Base-by-base conservation (phyloP, 106 monocot genomes). In the Apostasia ramifera region DNA sequence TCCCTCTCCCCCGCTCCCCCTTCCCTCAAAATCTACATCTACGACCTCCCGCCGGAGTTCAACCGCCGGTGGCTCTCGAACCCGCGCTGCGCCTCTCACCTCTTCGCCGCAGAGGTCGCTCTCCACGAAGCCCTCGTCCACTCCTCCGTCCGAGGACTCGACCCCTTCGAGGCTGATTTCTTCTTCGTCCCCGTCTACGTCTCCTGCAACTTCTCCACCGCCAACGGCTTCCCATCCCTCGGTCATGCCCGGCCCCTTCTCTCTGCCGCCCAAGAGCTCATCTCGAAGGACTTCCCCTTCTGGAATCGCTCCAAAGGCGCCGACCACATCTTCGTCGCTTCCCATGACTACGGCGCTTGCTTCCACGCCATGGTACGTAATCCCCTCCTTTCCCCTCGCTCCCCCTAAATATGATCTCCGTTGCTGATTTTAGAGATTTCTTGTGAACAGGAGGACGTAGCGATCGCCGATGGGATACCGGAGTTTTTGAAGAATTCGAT, bases 151-250 rank as follows among this genome's bases (percentile, higher is more conserved):
- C 74, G 76, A 43, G 74, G 85, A 4, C 10, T 72, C 4, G 66
- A 85, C 67, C 87, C 89, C 2, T 5, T 44, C 10, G 79, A 77
- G 5, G 92, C 97, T 39, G 79, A 92, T 71, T 78, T 87, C 73
- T 92, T 97, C 87, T 85, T 89, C 73, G 83, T 92, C 72, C 92
- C 97, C 40, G 89, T 90, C 63, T 97, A 97, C 71, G 89, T 97
- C 57, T 89, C 97, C 72, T 92, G 97, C 89, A 92, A 97, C 74
- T 97, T 97, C 76, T 79, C 79, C 72, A 92, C 92, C 9, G 4
- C 66, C 47, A 97, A 86, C 44, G 97, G 92, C 4, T 89, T 92
- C 84, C 92, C 97, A 48, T 74, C 86, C 4, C 78, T 92, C 48
- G 47, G 69, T 61, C 92, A 89, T 68, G 97, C 92, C 1, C 78